A percentile compares a stretch with the other conserved stretches of the same genome.
phyloP scores from a whole-genome alignment of 1,284 basidiomycete genomes.

The Athelia sp. region DNA sequence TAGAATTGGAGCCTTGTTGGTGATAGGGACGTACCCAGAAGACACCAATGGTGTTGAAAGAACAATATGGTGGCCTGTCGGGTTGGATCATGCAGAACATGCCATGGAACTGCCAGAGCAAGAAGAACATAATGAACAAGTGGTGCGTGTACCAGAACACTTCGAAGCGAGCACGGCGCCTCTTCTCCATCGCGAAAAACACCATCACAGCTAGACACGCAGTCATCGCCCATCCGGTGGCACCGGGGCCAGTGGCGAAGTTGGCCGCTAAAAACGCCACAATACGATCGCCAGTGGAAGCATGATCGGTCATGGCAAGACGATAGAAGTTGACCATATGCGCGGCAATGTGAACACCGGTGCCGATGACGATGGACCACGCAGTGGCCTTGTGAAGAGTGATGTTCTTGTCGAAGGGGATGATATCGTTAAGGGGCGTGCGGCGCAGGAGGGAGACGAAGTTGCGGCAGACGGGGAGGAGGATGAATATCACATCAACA shows the following conservation, averaged over 20 bases:
- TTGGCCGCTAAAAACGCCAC: slow-evolving; percentile 70
- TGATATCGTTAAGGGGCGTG: slow-evolving; percentile 76
- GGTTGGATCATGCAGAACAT: slow-evolving; percentile 95
- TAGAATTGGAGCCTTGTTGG: background rate
- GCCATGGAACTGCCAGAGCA: slow-evolving; percentile 88
- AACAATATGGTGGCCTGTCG: slow-evolving; percentile 83
- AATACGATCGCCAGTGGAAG: slow-evolving; percentile 48
- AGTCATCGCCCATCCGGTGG: slow-evolving; percentile 92
- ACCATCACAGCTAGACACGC: slow-evolving; percentile 69
- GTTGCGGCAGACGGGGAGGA: slow-evolving; percentile 87
- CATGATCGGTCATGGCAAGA: slow-evolving; percentile 58
- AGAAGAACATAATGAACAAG: slow-evolving; percentile 86
- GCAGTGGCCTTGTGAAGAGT: slow-evolving; percentile 85
- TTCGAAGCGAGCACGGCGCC: slow-evolving; percentile 70
- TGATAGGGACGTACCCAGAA: slow-evolving; percentile 73
- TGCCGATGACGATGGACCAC: slow-evolving; percentile 80
- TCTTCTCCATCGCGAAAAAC: slow-evolving; percentile 78
- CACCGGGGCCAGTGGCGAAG: slow-evolving; percentile 82
- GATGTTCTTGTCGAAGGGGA: slow-evolving; percentile 88
- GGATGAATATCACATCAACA: slow-evolving; percentile 85
- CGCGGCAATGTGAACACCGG: slow-evolving; percentile 65
- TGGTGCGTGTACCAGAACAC: slow-evolving; percentile 89
- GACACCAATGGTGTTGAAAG: slow-evolving; percentile 78
- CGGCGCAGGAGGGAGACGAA: slow-evolving; percentile 82
- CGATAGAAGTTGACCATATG: slow-evolving; percentile 80